Evolutionary conservation across 257 asterid genomes (phyloP).

Genomic region (Nicotiana tabacum): DNA sequence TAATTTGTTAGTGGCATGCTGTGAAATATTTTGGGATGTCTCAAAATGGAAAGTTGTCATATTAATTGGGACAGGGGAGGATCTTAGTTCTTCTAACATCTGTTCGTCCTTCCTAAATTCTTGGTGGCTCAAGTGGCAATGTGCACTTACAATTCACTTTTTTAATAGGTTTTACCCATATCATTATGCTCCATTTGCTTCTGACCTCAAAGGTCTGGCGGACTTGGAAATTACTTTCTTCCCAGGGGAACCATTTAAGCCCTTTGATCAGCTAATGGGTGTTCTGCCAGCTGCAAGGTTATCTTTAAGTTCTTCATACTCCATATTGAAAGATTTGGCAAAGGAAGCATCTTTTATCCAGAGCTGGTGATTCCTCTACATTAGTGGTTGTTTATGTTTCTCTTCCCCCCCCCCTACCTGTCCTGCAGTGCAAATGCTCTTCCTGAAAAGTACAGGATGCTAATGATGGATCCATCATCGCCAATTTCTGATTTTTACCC

Average conservation of each 20-base stretch:
- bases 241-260: slow-evolving; percentile 86
- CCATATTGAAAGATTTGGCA: background rate
- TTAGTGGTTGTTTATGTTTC: background rate
- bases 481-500: slow-evolving; percentile 80
- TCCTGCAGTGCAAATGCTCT: slow-evolving; percentile 70
- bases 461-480: slow-evolving; percentile 90
- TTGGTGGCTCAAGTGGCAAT: background rate
- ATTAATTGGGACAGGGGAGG: background rate
- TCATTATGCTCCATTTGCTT: slow-evolving; percentile 98
- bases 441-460: slow-evolving; percentile 65
- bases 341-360: background rate
- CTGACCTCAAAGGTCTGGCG: slow-evolving; percentile 74
- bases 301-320: slow-evolving; percentile 10
- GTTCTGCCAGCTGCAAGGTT: slow-evolving; percentile 97
- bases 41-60: background rate
- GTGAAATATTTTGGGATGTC: background rate
- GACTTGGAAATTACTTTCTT: slow-evolving; percentile 87
- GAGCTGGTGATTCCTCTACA: background rate
- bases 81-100: background rate
- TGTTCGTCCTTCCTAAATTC: background rate
- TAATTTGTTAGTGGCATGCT: background rate
- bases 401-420: slow-evolving; percentile 4
- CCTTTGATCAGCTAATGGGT: slow-evolving; percentile 97
- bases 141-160: slow-evolving; percentile 5
- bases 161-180: slow-evolving; percentile 86